Percentiles rank a stretch among this genome's conserved stretches.
phyloP scores from a whole-genome alignment of 331 rosid species.

The Quercus phellos region DNA sequence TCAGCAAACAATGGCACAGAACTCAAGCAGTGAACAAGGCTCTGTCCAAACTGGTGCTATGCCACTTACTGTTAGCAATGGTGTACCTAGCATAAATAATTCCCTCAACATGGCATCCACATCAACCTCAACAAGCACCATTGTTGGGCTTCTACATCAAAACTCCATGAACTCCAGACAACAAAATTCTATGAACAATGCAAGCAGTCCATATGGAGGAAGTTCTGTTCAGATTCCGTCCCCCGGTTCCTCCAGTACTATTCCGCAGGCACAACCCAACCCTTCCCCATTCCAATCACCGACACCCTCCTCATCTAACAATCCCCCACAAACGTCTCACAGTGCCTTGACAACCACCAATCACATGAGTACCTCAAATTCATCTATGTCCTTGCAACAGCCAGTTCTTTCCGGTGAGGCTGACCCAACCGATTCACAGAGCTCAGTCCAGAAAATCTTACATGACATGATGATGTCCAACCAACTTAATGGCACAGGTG shows the following conservation, averaged over 20 bases:
- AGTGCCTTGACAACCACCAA: slow-evolving; percentile 51
- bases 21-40: slow-evolving; percentile 48
- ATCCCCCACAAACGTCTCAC: slow-evolving; percentile 64
- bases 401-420: slow-evolving; percentile 60
- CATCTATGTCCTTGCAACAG: slow-evolving; percentile 70
- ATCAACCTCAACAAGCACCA: slow-evolving; percentile 79
- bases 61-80: slow-evolving; percentile 71
- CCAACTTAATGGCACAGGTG: slow-evolving; percentile 51
- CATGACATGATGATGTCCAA: slow-evolving; percentile 70
- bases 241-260: slow-evolving; percentile 72
- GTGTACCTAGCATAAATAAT: slow-evolving; percentile 66
- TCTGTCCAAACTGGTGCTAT: slow-evolving; percentile 48
- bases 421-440: slow-evolving; percentile 70
- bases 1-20: slow-evolving; percentile 48
- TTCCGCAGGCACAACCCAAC: slow-evolving; percentile 65
- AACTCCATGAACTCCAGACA: slow-evolving; percentile 91
- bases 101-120: slow-evolving; percentile 59
- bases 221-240: slow-evolving; percentile 84
- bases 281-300: slow-evolving; percentile 80
- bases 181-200: slow-evolving; percentile 66
- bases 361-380: slow-evolving; percentile 67
- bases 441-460: slow-evolving; percentile 81
- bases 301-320: slow-evolving; percentile 76
- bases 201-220: slow-evolving; percentile 85
- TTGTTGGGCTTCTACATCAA: slow-evolving; percentile 94